These are phyloP conservation scores for Canavalia ensiformis DNA, from an alignment of 306 rosid species.

Conservation along the genomic window DNA sequence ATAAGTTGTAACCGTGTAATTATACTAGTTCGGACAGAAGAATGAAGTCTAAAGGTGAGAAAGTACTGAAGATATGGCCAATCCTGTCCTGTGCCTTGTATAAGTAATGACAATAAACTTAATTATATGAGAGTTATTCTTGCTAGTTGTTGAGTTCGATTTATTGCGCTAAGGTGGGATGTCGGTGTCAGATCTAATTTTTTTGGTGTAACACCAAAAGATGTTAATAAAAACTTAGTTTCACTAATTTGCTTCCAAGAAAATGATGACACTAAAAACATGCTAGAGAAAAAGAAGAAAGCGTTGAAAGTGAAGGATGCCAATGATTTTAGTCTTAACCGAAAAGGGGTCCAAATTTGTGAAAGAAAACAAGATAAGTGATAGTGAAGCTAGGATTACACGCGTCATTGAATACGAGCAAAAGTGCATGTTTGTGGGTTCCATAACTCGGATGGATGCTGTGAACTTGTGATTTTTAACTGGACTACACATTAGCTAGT, in stretches of 20 bases:
- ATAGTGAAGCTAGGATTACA: slow-evolving; percentile 7
- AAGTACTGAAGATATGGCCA: not conserved
- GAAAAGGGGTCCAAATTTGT: not conserved
- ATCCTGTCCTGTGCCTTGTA: not conserved
- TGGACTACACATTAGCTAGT: slow-evolving; percentile 13
- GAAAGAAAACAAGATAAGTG: slow-evolving; percentile 23
- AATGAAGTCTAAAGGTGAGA: not conserved
- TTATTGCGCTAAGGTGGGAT: slow-evolving; percentile 14
- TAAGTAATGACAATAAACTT: too few relatives aligned
- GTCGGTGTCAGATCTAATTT: slow-evolving; percentile 14
- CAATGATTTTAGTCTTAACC: not conserved
- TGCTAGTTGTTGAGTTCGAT: not conserved
- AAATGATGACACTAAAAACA: not conserved
- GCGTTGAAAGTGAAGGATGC: slow-evolving; percentile 5
- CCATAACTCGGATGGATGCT: not conserved
- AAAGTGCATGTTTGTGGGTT: slow-evolving; percentile 25
- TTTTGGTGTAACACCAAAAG: not conserved
- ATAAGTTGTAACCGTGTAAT: not conserved
- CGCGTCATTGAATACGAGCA: slow-evolving; percentile 15
- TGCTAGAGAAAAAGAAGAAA: not conserved
- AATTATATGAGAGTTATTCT: not conserved
- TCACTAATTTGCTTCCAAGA: not conserved
- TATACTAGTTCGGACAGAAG: not conserved
- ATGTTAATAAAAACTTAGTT: not conserved
- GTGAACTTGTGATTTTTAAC: not conserved